Base-by-base conservation (phyloP, 495 filamentous ascomycete genomes). In the Penicillium coprophilum region DNA sequence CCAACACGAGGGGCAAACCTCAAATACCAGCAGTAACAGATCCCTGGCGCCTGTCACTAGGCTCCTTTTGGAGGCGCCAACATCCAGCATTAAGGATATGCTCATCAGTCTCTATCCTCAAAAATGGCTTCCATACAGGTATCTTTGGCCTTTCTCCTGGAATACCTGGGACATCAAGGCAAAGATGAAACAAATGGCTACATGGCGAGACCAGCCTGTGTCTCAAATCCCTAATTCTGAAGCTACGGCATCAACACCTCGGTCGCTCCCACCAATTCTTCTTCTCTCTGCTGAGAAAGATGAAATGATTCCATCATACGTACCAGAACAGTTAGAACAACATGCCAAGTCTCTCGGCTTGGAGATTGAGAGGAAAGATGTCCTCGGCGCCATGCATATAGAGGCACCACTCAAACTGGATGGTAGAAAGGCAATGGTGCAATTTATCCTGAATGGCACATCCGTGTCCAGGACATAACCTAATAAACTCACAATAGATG, bases 51-150 rank as follows among this genome's bases (percentile, higher is more conserved):
- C 66, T 0, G 67, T 86, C 5, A 61, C 64, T 9, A 80, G 79
- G 4, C 46, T 94, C 49, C 70, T 93, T 12, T 75, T 93, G 11
- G 89, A 94, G 61, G 92, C 89, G 0, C 89, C 90, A 4, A 92
- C 91, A 50, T 76, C 84, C 2, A 90, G 81, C 50, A 80, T 91
- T 50, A 73, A 80, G n/a, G 79, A 82, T 28, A 91, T 95, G 88
- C 72, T 95, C 17, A 71, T 81, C 28, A 82, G 81, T 2, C 65
- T 95, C 19, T 94, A 92, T 68, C 89, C 89, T 10, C 88, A 93
- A 62, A 87, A 83, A 56, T 93, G 90, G 90, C 70, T 93, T 0
- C 89, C 89, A 1, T 93, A 94, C 67, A 74, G 82, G 4, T 86
- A 87, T 69, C 69, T 86, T 0, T 66, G 71, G 50, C 74, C 75